Percentiles rank a stretch among this genome's conserved stretches.
Conservation (phyloP, 129 eudicot genomes). For the Flaveria bidentis region DNA sequence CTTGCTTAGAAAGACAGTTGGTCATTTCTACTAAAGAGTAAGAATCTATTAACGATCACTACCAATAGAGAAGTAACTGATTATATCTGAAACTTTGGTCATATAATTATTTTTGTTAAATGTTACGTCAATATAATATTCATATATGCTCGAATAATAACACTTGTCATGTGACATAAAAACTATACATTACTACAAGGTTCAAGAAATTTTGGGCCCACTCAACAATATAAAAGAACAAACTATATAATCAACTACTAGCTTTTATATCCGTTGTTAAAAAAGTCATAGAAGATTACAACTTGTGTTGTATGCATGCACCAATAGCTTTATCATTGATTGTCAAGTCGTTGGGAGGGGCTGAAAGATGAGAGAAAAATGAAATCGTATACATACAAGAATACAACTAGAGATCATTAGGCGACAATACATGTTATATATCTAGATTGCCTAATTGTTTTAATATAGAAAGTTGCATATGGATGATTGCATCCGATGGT, state of each 20-base stretch:
- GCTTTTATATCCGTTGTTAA: slow-evolving; percentile 20
- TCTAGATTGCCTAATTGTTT: slow-evolving; percentile 16
- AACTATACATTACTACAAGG: too few species aligned
- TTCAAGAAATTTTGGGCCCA: too few species aligned
- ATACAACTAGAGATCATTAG: slow-evolving; percentile 24
- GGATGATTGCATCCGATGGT: neutral
- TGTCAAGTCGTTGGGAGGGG: slow-evolving; percentile 22
- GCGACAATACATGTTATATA: slow-evolving; percentile 20
- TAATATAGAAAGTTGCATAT: slow-evolving; percentile 31
- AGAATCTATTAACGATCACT: too few species aligned
- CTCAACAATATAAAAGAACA: too few species aligned
- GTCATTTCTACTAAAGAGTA: too few species aligned
- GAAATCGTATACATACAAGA: slow-evolving; percentile 18
- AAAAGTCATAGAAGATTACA: slow-evolving; percentile 31
- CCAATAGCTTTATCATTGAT: slow-evolving; percentile 18
- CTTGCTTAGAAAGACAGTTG: too few species aligned
- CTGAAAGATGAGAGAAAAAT: slow-evolving; percentile 12
- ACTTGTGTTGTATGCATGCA: slow-evolving; percentile 16
- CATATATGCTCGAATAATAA: too few species aligned
- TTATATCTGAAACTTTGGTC: too few species aligned
- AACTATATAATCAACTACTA: neutral
- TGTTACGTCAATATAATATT: too few species aligned
- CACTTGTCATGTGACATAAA: too few species aligned
- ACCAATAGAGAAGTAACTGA: too few species aligned
- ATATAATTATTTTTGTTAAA: too few species aligned